Base-by-base conservation (phyloP, 805 yeast species). In the Metschnikowia dekortorum region DNA sequence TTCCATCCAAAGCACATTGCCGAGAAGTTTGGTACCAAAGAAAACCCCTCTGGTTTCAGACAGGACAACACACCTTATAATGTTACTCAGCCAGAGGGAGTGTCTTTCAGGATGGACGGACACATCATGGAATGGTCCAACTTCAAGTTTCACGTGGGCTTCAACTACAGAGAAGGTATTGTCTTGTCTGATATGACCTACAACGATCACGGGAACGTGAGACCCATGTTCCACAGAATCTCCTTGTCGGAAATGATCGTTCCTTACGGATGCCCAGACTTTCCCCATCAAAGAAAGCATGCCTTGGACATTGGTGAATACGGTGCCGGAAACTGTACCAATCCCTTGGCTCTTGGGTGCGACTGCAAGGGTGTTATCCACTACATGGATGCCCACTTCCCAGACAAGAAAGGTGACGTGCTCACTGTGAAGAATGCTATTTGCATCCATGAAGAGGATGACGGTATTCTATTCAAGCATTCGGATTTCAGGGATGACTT, bases 311-410 rank as follows among this genome's bases (percentile, higher is more conserved):
- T 87, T 58, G 94, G 94, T 66, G 94, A 87, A 68, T 86, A 86
- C 65, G 94, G 94, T 71, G 92, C 90, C 54, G 94, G 94, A 63
- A 81, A 82, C 73, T 82, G 87, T 83, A 84, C 94, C 48, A 87
- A 87, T 70, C 87, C 91, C 33, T 75, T 87, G 56, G 71, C 85
- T 18, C 76, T 86, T 49, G 92, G 92, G 39, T 87, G 94, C 66
- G 94, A 87, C 68, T 87, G 94, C 74, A 86, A 87, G 67, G 94
- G 94, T 65, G 89, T 82, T 41, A 87, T 87, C 60, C 91, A 87
- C 67, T 87, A 87, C 71, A 65, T 87, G 68, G 91, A 87, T 68
- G 91, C 88, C n/a, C 83, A 81, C 67, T 84, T 85, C 63, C 76
- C 84, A 33, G 82, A 81, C 67, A 79, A 82, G 66, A 67, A 73